These are phyloP conservation scores for Smallanthus sonchifolius DNA, from an alignment of 129 eudicot species.

Conservation along the genomic window DNA sequence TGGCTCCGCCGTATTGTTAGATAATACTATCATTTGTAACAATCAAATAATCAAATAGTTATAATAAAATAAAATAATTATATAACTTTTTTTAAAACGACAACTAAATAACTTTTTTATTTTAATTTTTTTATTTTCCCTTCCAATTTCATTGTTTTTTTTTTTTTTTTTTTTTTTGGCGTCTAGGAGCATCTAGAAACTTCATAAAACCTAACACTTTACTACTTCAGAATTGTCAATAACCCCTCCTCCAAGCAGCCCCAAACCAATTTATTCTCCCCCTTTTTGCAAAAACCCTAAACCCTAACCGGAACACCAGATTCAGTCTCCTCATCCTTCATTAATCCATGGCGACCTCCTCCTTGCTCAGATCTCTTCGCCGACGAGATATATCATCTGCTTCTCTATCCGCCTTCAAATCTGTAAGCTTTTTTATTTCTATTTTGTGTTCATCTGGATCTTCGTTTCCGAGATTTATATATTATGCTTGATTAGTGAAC, in stretches of 20 bases:
- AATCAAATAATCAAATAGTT: too few relatives aligned
- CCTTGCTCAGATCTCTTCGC: conserved; percentile 62
- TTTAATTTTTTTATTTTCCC: too few relatives aligned
- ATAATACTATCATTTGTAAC: too few relatives aligned
- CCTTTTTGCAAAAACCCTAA: conserved; percentile 42
- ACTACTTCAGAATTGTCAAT: neutral
- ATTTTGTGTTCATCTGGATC: neutral
- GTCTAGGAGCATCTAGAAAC: conserved; percentile 13
- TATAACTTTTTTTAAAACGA: too few relatives aligned
- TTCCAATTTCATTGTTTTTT: too few relatives aligned
- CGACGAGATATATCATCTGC: conserved; percentile 55
- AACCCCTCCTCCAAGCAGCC: conserved; percentile 28
- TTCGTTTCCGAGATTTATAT: neutral
- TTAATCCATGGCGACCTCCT: conserved; percentile 56
- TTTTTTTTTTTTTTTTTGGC: too few relatives aligned
- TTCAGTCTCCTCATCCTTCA: neutral
- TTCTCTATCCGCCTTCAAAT: conserved; percentile 51
- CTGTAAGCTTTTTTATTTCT: conserved; percentile 33
- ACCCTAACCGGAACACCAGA: conserved; percentile 28
- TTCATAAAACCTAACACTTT: neutral
- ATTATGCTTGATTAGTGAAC: neutral
- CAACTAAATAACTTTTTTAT: too few relatives aligned
- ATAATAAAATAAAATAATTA: too few relatives aligned
- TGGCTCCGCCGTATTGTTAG: too few relatives aligned
- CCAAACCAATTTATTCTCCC: neutral